Conservation (phyloP, 1,284 basidiomycete genomes). For the Testicularia cyperi region DNA sequence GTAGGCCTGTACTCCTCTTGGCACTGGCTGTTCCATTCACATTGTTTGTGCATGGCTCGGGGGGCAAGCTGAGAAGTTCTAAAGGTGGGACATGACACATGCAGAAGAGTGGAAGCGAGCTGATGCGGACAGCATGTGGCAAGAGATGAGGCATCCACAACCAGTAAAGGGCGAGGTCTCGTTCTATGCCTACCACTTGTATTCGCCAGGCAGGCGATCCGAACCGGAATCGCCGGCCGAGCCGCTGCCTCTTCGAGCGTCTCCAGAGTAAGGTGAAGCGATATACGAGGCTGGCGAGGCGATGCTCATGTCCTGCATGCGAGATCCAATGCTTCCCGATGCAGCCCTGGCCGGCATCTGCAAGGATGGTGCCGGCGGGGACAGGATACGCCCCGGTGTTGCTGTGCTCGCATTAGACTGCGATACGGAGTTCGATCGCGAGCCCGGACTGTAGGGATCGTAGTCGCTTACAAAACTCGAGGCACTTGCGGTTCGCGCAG, state of each 20-base stretch:
- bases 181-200: too few relatives aligned
- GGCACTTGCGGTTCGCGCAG: conserved; percentile 36
- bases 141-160: too few relatives aligned
- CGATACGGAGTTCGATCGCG: not conserved
- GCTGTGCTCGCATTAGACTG: too few relatives aligned
- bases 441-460: conserved; percentile 12
- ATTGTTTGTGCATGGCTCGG: too few relatives aligned
- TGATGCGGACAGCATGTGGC: too few relatives aligned
- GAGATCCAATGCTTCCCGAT: conserved; percentile 1
- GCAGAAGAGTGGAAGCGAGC: too few relatives aligned
- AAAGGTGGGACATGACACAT: too few relatives aligned
- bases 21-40: too few relatives aligned
- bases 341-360: conserved; percentile 6
- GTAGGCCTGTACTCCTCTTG: too few relatives aligned
- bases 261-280: conserved; percentile 17
- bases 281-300: conserved; percentile 20
- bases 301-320: conserved; percentile 15
- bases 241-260: too few relatives aligned
- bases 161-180: too few relatives aligned
- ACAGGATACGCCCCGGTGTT: not conserved
- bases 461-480: conserved; percentile 21
- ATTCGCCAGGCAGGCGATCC: conserved; percentile 28
- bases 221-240: not conserved
- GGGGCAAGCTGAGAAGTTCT: too few relatives aligned
- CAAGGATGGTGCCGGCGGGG: not conserved